Evolutionary conservation across 345 rosid genomes (phyloP), one percentile per base, ranked within the genome.

Genomic region (Brassica juncea): DNA sequence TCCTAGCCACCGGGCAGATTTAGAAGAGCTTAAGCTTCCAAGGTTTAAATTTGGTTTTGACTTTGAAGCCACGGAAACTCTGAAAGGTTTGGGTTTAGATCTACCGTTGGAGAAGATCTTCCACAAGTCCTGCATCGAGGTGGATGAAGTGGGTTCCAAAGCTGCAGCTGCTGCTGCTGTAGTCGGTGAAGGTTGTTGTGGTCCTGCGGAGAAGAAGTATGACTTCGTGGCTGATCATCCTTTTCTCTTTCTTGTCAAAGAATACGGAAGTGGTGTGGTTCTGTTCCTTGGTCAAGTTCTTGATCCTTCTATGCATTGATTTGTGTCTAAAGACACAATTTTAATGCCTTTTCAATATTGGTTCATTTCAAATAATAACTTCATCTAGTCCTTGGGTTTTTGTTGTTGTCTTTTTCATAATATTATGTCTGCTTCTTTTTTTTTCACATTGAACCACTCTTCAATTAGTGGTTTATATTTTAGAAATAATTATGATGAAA

Each of bases 211-310:
- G 7, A 0, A 76, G 62, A 0, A 47, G 74, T 69, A 31, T 61
- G 80, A 69, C 74, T 77, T 77, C 8, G 80, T 77, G 19, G 80
- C 75, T 61, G 70, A 77, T 14, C 75, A 77, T 77, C 75, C 80
- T 23, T 77, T 69, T n/a, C 74, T 69, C 27, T 69, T 77, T 63
- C 69, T 69, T 8, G 70, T 77, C 69, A 47, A 1, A 77, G 80
- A 77, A 69, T 0, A 31, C 54, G 2, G 14, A 44, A 77, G 69
- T 31, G 35, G 52, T 16, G 35, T 59, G 35, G 5, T 30, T 61
- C 11, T 69, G 69, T 77, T 61, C 55, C 39, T 77, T 47, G 80
- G 80, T n/a, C 80, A 77, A 77, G 80, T 77, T 4, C 27, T 3
- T 10, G 74, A 77, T 77, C 80, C 80, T 61, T 77, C 63, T 31